Evolutionary conservation across 441 rosid species (phyloP).

Genomic region (Mallotus repandus): DNA sequence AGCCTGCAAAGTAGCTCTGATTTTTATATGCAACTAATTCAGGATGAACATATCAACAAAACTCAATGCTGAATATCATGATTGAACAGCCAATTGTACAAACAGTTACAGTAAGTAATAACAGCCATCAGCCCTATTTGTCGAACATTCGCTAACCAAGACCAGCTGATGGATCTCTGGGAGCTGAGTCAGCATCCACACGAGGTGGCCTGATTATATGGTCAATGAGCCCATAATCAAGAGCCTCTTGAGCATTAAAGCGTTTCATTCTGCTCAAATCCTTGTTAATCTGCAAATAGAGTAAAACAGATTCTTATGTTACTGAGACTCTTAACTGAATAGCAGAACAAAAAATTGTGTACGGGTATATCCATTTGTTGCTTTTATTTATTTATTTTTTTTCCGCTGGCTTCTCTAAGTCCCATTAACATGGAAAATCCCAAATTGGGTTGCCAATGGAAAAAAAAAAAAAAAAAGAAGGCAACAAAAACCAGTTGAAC

Average conservation of each 20-base stretch:
- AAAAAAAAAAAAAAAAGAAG: background rate
- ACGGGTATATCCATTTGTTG: background rate
- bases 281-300: constrained; percentile 49
- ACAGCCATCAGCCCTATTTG: constrained; percentile 7
- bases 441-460: background rate
- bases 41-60: constrained; percentile 18
- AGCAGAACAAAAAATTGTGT: background rate
- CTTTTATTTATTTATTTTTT: background rate
- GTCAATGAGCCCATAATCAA: constrained; percentile 80
- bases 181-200: constrained; percentile 54
- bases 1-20: constrained; percentile 10
- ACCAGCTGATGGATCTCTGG: constrained; percentile 50
- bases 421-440: background rate
- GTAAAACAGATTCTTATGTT: background rate
- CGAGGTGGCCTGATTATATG: constrained; percentile 63
- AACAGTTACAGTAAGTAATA: background rate
- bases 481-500: too few species aligned
- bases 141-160: constrained; percentile 45
- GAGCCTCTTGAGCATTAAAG: constrained; percentile 68
- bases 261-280: constrained; percentile 70
- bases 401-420: background rate
- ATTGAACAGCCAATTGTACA: constrained; percentile 17
- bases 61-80: constrained; percentile 10
- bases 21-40: background rate
- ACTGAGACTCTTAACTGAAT: background rate